phyloP scores from a whole-genome alignment of 2,329 filamentous ascomycete genomes.

The Beauveria varroae region DNA sequence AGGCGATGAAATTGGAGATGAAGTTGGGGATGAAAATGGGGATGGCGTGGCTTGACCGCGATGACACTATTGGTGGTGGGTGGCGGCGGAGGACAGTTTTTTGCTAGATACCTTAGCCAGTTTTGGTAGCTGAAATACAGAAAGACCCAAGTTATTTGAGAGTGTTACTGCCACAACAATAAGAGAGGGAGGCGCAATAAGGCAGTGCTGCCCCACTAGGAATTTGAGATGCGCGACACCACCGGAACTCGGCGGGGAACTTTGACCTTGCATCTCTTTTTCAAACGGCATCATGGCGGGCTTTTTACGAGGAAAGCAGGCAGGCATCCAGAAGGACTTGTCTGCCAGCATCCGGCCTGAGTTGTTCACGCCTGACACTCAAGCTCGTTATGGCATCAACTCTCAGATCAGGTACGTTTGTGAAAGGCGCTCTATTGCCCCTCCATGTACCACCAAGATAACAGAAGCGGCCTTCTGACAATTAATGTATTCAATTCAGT shows the following conservation, averaged over 20 bases:
- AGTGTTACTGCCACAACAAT: neutral
- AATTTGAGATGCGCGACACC: neutral
- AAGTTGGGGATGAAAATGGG: neutral
- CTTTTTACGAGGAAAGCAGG: constrained; percentile 86
- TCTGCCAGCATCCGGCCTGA: constrained; percentile 73
- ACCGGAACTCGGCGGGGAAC: constrained; percentile 1
- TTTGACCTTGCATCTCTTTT: constrained; percentile 6
- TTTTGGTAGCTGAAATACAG: neutral
- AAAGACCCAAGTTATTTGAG: neutral
- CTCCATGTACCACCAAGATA: neutral
- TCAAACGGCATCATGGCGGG: constrained; percentile 56
- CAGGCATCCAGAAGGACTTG: constrained; percentile 85
- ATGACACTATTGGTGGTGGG: constrained; percentile 5
- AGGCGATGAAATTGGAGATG: neutral
- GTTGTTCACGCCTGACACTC: constrained; percentile 76
- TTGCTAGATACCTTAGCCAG: neutral
- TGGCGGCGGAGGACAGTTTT: constrained; percentile 11
- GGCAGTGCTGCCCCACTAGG: constrained; percentile 1
- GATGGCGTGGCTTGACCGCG: neutral
- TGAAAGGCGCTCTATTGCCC: neutral
- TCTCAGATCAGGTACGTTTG: constrained; percentile 55
- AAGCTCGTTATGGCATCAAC: constrained; percentile 74
- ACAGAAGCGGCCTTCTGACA: neutral
- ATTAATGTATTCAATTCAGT: constrained; percentile 37
- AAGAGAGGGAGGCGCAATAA: too few species aligned